phyloP scores from a whole-genome alignment of 768 basidiomycete genomes.

The Pleurotus ostreatus region DNA sequence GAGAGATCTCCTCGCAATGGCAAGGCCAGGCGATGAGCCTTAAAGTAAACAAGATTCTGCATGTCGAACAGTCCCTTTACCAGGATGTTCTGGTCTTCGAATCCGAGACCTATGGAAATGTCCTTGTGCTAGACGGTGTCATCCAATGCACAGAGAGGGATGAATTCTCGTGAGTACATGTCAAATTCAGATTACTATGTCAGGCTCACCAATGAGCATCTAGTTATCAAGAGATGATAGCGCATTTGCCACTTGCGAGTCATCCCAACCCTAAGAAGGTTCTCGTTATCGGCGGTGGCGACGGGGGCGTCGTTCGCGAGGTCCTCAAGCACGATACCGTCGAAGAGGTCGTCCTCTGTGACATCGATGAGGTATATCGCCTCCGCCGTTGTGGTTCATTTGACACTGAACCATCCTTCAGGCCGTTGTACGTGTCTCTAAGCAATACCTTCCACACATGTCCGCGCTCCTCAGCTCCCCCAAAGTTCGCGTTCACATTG shows the following conservation, averaged over 20 bases:
- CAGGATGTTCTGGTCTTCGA: slow-evolving; percentile 98
- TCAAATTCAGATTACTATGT: not conserved
- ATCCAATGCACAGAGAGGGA: slow-evolving; percentile 98
- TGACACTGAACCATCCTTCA: slow-evolving; percentile 21
- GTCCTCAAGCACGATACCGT: slow-evolving; percentile 92
- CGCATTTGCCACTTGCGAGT: slow-evolving; percentile 91
- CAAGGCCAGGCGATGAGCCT: slow-evolving; percentile 73
- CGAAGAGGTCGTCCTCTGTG: slow-evolving; percentile 90
- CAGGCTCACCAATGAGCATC: not conserved
- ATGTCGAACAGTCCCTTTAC: slow-evolving; percentile 88
- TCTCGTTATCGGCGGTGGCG: slow-evolving; percentile 96
- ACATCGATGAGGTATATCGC: slow-evolving; percentile 84
- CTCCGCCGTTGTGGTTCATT: not conserved
- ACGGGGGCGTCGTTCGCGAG: slow-evolving; percentile 97
- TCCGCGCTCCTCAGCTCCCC: slow-evolving; percentile 74
- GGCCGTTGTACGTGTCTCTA: slow-evolving; percentile 95
- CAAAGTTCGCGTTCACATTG: slow-evolving; percentile 80
- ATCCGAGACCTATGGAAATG: slow-evolving; percentile 95
- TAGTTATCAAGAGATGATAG: slow-evolving; percentile 99
- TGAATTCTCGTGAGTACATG: slow-evolving; percentile 86
- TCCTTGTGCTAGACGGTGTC: slow-evolving; percentile 90
- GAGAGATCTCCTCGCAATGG: slow-evolving; percentile 91
- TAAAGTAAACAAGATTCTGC: slow-evolving; percentile 92
- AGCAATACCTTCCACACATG: slow-evolving; percentile 93
- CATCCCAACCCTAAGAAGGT: slow-evolving; percentile 97